These are phyloP conservation scores for Filosporella fistucella DNA, from an alignment of 495 filamentous ascomycete species.

Conservation along the genomic window DNA sequence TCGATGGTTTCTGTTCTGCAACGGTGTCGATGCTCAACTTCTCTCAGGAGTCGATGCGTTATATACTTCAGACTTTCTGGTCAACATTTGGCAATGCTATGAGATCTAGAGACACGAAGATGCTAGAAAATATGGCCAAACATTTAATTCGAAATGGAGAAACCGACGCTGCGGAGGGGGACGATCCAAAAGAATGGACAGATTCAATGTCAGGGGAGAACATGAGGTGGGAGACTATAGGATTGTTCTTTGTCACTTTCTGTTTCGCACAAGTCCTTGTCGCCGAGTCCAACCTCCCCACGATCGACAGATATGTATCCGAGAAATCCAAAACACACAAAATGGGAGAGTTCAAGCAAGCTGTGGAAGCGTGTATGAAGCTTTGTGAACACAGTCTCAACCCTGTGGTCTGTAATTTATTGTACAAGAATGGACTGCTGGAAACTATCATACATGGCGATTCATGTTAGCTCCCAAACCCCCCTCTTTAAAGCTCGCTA, in stretches of 20 bases:
- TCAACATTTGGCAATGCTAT: constrained; percentile 1
- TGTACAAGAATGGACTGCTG: constrained; percentile 39
- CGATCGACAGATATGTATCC: background rate
- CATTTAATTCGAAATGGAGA: constrained; percentile 63
- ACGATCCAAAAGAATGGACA: constrained; percentile 9
- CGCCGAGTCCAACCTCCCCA: constrained; percentile 2
- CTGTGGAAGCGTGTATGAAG: constrained; percentile 37
- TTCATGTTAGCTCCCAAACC: constrained; percentile 36
- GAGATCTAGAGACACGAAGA: background rate
- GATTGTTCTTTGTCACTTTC: constrained; percentile 7
- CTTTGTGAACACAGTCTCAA: constrained; percentile 46
- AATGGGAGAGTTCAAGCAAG: constrained; percentile 34
- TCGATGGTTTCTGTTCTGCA: background rate
- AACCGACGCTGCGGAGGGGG: constrained; percentile 27
- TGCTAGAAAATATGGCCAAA: constrained; percentile 48
- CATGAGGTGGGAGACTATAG: constrained; percentile 16
- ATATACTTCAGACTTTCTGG: constrained; percentile 2
- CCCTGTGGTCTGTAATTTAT: constrained; percentile 40
- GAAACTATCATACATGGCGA: constrained; percentile 46
- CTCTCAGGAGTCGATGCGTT: too few relatives aligned
- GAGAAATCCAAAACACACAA: constrained; percentile 17
- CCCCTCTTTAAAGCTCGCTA: background rate
- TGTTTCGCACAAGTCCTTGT: background rate
- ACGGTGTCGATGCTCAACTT: background rate
- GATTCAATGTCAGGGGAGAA: constrained; percentile 12